Evolutionary conservation across 345 rosid species (phyloP).

Genomic region (Corymbia maculata): DNA sequence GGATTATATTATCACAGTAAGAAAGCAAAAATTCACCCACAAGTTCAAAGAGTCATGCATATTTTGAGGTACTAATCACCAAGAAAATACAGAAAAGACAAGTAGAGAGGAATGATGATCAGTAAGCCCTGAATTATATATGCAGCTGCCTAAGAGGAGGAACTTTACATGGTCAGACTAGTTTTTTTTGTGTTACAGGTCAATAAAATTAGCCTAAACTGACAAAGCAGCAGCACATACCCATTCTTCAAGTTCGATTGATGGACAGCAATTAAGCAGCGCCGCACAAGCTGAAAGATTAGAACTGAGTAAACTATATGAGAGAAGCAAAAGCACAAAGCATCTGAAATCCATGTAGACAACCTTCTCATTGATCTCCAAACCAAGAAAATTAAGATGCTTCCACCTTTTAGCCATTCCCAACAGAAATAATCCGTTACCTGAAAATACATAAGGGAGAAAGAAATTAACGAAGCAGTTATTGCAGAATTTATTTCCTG

Average conservation of each 20-base stretch:
- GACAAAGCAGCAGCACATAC: slow-evolving; percentile 16
- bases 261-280: slow-evolving; percentile 28
- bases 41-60: background rate
- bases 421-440: slow-evolving; percentile 50
- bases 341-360: background rate
- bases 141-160: background rate
- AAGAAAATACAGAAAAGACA: background rate
- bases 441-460: slow-evolving; percentile 16
- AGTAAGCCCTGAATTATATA: background rate
- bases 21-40: background rate
- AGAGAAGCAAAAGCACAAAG: background rate
- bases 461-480: background rate
- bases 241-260: slow-evolving; percentile 36
- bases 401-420: slow-evolving; percentile 48
- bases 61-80: background rate
- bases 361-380: slow-evolving; percentile 61
- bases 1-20: background rate
- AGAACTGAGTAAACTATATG: background rate
- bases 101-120: background rate
- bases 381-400: slow-evolving; percentile 58
- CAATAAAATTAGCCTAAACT: background rate
- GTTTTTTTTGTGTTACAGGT: background rate
- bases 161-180: background rate
- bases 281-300: slow-evolving; percentile 39
- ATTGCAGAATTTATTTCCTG: background rate